phyloP scores from a whole-genome alignment of 2,329 filamentous ascomycete species.

The Gremmenia infestans region DNA sequence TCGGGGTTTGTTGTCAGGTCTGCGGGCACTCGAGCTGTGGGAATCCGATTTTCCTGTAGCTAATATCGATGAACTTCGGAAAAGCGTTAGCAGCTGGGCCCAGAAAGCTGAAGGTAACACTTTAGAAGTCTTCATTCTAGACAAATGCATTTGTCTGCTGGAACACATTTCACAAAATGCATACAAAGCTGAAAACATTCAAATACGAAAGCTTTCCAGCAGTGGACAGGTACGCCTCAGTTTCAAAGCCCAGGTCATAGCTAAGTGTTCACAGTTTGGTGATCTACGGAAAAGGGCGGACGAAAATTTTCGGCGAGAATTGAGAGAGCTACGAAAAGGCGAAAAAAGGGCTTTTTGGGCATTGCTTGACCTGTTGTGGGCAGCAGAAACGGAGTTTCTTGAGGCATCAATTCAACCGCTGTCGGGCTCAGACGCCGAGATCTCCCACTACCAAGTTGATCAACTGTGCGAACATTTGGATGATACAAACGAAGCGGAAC shows the following conservation, averaged over 20 bases:
- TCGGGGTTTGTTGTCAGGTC: not conserved
- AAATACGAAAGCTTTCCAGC: not conserved
- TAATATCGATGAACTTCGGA: not conserved
- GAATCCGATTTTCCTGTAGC: not conserved
- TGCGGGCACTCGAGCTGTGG: not conserved
- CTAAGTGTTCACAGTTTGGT: not conserved
- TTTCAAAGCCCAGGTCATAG: not conserved
- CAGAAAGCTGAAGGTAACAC: not conserved
- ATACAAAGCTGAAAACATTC: not conserved
- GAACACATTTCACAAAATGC: not conserved
- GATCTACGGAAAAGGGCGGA: not conserved
- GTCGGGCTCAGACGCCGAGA: not conserved
- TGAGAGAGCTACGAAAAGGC: not conserved
- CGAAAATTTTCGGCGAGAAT: not conserved
- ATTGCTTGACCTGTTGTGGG: not conserved
- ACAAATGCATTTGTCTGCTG: not conserved
- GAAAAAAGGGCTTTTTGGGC: not conserved
- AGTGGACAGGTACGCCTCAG: not conserved
- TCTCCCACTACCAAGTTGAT: not conserved
- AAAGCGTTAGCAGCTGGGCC: not conserved
- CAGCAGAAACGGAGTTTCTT: not conserved
- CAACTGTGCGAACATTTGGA: not conserved
- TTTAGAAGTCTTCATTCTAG: not conserved
- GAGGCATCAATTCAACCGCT: not conserved
- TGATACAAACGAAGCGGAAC: not conserved